Conservation (phyloP, 2,329 filamentous ascomycete genomes). For the Nigrograna mackinnonii region DNA sequence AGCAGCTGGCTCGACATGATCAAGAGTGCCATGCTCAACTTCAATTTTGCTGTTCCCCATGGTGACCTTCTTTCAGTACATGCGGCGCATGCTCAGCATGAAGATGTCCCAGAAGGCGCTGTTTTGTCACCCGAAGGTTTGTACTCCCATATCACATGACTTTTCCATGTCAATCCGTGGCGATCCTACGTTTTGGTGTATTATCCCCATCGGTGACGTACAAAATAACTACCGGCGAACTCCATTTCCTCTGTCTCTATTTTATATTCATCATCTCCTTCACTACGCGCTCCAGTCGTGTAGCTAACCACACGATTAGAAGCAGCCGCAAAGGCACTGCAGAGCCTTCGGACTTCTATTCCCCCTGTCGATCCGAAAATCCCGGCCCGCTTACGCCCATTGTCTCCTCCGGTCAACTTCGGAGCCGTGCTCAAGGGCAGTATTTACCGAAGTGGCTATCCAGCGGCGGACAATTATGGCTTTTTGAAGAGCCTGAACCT, state of each 20-base stretch:
- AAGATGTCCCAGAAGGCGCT: conserved; percentile 28
- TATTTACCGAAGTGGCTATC: conserved; percentile 83
- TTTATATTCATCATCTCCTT: no score
- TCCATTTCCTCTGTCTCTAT: no score
- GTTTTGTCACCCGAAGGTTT: conserved; percentile 10
- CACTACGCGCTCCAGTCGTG: no score
- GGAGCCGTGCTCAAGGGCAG: conserved; percentile 71
- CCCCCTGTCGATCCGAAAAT: not conserved
- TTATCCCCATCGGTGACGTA: no score
- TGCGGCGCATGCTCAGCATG: conserved; percentile 29
- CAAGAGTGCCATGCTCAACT: not conserved
- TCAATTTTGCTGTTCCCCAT: conserved; percentile 3
- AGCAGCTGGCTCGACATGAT: not conserved
- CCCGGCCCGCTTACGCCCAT: conserved; percentile 17
- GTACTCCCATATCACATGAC: no score
- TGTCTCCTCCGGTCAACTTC: conserved; percentile 70
- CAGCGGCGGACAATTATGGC: conserved; percentile 68
- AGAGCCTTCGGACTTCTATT: not conserved
- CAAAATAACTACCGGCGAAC: no score
- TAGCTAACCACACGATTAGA: no score
- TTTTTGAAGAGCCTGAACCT: conserved; percentile 71
- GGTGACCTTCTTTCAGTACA: conserved; percentile 29
- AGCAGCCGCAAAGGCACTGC: no score
- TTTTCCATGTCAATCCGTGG: no score
- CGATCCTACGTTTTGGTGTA: no score